Percentiles rank a stretch among this genome's conserved stretches.
phyloP scores from a whole-genome alignment of 2,329 filamentous ascomycete genomes.

The Hansfordia pulvinata region DNA sequence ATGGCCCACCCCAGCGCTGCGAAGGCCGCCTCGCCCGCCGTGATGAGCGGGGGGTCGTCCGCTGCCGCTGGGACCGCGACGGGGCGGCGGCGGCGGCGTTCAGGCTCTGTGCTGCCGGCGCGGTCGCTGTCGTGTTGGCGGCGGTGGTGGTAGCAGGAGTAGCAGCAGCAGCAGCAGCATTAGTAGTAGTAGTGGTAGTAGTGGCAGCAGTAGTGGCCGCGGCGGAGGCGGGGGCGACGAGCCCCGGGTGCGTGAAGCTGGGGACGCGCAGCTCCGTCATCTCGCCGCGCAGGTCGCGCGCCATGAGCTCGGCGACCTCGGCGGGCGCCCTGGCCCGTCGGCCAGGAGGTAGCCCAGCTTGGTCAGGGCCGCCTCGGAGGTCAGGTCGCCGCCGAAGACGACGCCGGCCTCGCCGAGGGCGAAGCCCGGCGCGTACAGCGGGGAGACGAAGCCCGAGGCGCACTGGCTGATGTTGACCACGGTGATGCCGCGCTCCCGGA shows the following conservation, averaged over 20 bases:
- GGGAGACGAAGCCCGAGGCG: constrained; percentile 61
- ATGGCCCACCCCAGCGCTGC: constrained; percentile 72
- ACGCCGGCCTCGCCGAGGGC: constrained; percentile 73
- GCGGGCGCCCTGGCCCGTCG: constrained; percentile 45
- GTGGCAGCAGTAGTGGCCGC: too few species aligned
- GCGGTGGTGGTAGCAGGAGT: too few species aligned
- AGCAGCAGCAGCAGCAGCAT: too few species aligned
- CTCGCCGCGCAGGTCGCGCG: constrained; percentile 66
- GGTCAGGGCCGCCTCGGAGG: constrained; percentile 78
- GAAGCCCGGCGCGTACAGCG: constrained; percentile 65
- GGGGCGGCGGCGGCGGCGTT: constrained; percentile 36
- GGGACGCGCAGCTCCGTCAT: constrained; percentile 64
- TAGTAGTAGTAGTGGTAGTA: too few species aligned
- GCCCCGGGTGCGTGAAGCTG: constrained; percentile 62
- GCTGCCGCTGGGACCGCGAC: constrained; percentile 41
- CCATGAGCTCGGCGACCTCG: constrained; percentile 60
- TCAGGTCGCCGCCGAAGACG: constrained; percentile 80
- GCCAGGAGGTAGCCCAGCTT: constrained; percentile 82
- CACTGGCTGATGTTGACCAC: constrained; percentile 91
- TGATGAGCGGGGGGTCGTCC: constrained; percentile 28
- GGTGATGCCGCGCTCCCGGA: constrained; percentile 59
- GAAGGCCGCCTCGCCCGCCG: constrained; percentile 46
- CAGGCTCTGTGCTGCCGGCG: too few species aligned
- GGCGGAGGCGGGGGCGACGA: constrained; percentile 33
- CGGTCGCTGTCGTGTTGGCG: too few species aligned